Evolutionary conservation across 805 yeast species (phyloP).

Genomic region (Lachancea dasiensis): DNA sequence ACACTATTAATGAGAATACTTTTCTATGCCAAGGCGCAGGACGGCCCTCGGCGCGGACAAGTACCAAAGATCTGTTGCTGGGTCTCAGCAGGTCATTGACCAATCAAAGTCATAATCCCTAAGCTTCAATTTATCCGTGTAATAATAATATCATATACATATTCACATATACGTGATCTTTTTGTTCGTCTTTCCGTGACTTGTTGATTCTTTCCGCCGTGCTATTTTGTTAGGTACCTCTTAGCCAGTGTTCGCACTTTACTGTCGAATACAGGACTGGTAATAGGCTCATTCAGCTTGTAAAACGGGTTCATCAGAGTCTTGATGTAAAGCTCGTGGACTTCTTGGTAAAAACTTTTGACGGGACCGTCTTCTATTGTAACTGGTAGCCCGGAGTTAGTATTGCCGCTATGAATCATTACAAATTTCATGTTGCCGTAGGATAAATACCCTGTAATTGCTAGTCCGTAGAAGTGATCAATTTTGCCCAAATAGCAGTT

Average conservation of each 20-base stretch:
- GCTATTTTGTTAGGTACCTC: constrained; percentile 65
- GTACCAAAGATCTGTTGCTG: constrained; percentile 18
- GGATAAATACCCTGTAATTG: constrained; percentile 79
- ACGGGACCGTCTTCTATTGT: constrained; percentile 60
- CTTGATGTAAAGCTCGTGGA: constrained; percentile 84
- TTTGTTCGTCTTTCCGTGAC: no score
- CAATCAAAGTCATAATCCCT: constrained; percentile 1
- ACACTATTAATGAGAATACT: constrained; percentile 9
- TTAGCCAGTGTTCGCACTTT: constrained; percentile 66
- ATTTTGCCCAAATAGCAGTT: constrained; percentile 60
- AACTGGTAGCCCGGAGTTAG: constrained; percentile 14
- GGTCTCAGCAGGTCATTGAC: constrained; percentile 23
- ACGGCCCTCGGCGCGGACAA: constrained; percentile 5
- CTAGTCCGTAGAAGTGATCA: constrained; percentile 79
- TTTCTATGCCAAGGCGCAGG: no score
- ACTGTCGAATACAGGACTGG: constrained; percentile 67
- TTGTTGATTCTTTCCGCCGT: no score
- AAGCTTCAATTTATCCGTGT: constrained; percentile 6
- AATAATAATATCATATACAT: constrained; percentile 2
- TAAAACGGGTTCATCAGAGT: constrained; percentile 84
- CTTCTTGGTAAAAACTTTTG: constrained; percentile 75
- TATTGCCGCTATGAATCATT: constrained; percentile 55
- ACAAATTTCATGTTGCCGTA: constrained; percentile 82
- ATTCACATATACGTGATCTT: neutral
- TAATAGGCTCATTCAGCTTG: constrained; percentile 64